phyloP scores from a whole-genome alignment of 2,329 filamentous ascomycete genomes.

The Colletotrichum melonis region DNA sequence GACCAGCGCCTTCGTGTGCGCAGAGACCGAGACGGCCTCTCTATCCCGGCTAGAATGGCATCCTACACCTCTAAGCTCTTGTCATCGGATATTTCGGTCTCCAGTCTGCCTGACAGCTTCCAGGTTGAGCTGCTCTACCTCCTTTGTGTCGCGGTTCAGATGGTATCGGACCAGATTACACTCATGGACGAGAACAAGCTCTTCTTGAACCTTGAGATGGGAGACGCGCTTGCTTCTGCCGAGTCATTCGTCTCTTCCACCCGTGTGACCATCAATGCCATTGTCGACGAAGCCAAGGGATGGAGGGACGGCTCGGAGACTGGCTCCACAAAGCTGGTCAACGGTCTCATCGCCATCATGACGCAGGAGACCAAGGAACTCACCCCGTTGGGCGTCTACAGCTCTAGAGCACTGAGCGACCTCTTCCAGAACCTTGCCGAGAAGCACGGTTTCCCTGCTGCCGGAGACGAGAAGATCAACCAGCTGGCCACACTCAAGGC shows the following conservation, averaged over 20 bases:
- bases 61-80: constrained; percentile 75
- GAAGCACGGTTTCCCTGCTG: constrained; percentile 56
- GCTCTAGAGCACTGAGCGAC: constrained; percentile 61
- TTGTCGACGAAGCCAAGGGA: constrained; percentile 46
- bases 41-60: constrained; percentile 80
- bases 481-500: constrained; percentile 60
- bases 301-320: constrained; percentile 52
- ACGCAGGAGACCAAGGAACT: constrained; percentile 54
- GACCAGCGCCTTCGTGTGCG: constrained; percentile 44
- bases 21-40: constrained; percentile 77
- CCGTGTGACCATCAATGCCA: constrained; percentile 48
- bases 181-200: constrained; percentile 56
- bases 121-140: constrained; percentile 64
- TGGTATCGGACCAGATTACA: constrained; percentile 66
- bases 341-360: constrained; percentile 56
- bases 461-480: constrained; percentile 60
- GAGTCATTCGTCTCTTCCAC: constrained; percentile 56
- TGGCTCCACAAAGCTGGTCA: constrained; percentile 50
- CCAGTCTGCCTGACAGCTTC: constrained; percentile 52
- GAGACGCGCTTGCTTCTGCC: constrained; percentile 50
- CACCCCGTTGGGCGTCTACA: constrained; percentile 61
- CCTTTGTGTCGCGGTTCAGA: constrained; percentile 61
- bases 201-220: constrained; percentile 55
- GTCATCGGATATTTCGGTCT: constrained; percentile 50
- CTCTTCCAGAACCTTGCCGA: constrained; percentile 61